Conservation (phyloP, 1,284 basidiomycete species). For the Heterobasidion irregulare region DNA sequence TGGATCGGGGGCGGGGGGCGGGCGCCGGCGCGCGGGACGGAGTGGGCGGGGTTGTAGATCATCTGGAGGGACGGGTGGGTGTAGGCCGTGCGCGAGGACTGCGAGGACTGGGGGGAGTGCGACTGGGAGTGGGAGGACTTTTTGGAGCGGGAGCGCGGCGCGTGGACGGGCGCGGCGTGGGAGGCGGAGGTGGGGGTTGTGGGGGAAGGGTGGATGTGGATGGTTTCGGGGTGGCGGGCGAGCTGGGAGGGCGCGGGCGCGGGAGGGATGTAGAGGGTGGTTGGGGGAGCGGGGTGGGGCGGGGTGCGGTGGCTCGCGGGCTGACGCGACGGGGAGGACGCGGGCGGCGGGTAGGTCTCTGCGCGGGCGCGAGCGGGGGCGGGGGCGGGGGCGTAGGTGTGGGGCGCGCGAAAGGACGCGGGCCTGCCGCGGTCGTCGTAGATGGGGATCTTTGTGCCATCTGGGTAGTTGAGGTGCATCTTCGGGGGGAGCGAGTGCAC, state of each 20-base stretch:
- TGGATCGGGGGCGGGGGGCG: constrained; percentile 2
- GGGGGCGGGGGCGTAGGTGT: too few relatives aligned
- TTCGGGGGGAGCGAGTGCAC: constrained; percentile 59
- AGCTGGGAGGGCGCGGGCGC: constrained; percentile 7
- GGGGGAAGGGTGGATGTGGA: constrained; percentile 10
- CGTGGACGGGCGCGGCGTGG: not conserved
- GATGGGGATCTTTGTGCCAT: constrained; percentile 30
- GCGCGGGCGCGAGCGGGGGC: not conserved
- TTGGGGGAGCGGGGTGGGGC: constrained; percentile 5
- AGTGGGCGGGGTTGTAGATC: constrained; percentile 8
- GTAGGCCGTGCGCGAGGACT: constrained; percentile 5
- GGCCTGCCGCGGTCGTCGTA: not conserved
- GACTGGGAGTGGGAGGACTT: constrained; percentile 3
- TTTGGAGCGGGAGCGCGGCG: not conserved
- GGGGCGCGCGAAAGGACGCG: not conserved
- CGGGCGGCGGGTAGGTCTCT: constrained; percentile 4
- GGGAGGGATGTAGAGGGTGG: constrained; percentile 4
- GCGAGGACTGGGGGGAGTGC: not conserved
- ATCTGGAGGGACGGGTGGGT: constrained; percentile 8
- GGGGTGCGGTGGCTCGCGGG: not conserved
- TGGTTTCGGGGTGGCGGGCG: constrained; percentile 7
- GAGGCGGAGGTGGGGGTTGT: not conserved
- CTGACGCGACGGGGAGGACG: constrained; percentile 3
- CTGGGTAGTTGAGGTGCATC: constrained; percentile 60
- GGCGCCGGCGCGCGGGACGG: constrained; percentile 6